These are phyloP conservation scores for Buxus sempervirens DNA, from an alignment of 164 flowering plant genomes.

Conservation along the genomic window DNA sequence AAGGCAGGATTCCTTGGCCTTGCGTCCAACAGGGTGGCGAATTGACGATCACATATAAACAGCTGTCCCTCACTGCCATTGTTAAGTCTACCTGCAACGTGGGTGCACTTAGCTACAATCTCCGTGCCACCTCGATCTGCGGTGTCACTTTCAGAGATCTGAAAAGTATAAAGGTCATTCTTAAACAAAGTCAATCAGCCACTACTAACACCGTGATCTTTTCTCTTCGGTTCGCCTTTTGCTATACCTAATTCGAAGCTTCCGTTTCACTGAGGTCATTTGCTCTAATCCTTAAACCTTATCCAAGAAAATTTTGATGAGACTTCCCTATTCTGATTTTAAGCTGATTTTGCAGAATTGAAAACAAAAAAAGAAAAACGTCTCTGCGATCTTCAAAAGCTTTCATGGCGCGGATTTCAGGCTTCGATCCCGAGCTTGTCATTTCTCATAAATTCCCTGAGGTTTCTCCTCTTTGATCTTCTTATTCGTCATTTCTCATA, in stretches of 20 bases:
- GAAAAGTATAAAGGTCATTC: no score
- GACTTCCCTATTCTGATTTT: not conserved
- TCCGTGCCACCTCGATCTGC: no score
- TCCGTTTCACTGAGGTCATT: not conserved
- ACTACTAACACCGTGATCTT: no score
- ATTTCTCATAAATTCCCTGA: constrained; percentile 57
- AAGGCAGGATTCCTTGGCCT: no score
- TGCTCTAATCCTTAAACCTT: not conserved
- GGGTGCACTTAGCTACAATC: no score
- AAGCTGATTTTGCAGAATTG: not conserved
- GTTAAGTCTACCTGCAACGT: no score
- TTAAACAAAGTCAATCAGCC: no score
- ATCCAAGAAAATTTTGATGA: not conserved
- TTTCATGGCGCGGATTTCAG: constrained; percentile 14
- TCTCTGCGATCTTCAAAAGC: not conserved
- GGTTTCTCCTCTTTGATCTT: constrained; percentile 28
- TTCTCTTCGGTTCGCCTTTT: not conserved
- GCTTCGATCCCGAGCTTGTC: constrained; percentile 36
- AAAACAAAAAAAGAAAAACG: no score
- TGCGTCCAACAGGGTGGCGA: no score
- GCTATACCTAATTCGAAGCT: not conserved
- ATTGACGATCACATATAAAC: no score
- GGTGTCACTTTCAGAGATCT: no score
- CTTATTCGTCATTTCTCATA: constrained; percentile 31
- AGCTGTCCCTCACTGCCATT: no score